Conservation (phyloP, 495 filamentous ascomycete species). For the Pyronema omphalodes region DNA sequence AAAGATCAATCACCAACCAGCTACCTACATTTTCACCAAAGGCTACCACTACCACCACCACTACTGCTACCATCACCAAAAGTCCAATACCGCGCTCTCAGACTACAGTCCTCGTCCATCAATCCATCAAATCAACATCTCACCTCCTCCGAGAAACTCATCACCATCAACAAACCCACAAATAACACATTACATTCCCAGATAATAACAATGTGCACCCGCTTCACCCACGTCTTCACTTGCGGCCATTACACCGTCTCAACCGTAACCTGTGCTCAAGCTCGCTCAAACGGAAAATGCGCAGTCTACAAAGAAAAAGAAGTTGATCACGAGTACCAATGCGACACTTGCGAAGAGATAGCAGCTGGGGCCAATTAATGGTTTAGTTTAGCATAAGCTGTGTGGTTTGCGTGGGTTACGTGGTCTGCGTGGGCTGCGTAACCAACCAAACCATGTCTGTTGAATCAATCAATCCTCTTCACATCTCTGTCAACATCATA, state of each 20-base stretch:
- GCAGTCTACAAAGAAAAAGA: slow-evolving; percentile 23
- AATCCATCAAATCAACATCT: neutral
- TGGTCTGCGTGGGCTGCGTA: no score
- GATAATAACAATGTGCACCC: slow-evolving; percentile 17
- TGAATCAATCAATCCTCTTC: no score
- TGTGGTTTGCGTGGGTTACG: no score
- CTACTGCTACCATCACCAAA: neutral
- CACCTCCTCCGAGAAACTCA: neutral
- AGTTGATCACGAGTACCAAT: slow-evolving; percentile 22
- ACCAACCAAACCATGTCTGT: no score
- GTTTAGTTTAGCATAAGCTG: no score
- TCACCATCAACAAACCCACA: neutral
- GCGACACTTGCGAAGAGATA: slow-evolving; percentile 17
- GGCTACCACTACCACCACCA: neutral
- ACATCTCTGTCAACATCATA: no score
- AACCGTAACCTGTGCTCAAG: slow-evolving; percentile 22
- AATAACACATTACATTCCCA: neutral
- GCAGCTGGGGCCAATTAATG: no score
- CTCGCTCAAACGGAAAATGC: slow-evolving; percentile 24
- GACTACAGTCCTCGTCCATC: neutral
- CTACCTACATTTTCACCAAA: neutral
- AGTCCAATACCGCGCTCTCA: neutral
- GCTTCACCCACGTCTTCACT: slow-evolving; percentile 24
- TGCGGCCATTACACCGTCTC: slow-evolving; percentile 21
- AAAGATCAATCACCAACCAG: no score